Conservation (phyloP, 305 asterid species). For the Fraxinus sp. region DNA sequence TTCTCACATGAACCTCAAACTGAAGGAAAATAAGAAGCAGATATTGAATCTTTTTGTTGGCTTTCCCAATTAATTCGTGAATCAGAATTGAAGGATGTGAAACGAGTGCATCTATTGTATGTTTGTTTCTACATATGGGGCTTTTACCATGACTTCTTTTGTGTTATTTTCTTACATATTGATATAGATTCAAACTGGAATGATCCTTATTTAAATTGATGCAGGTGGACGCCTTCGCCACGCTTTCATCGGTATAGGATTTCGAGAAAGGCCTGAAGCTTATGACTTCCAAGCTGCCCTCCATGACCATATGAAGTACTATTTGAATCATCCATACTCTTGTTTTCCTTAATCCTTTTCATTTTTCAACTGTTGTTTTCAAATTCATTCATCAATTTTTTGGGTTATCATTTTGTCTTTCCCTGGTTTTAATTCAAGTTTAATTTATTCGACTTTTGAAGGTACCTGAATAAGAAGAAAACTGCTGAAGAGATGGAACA, state of each 20-base stretch:
- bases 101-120: neutral
- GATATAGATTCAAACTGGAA: neutral
- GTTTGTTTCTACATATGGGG: neutral
- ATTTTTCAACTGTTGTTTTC: neutral
- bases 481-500: slow-evolving; percentile 98
- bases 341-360: neutral
- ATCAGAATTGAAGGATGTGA: neutral
- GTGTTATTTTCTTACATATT: neutral
- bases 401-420: neutral
- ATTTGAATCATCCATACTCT: slow-evolving; percentile 9
- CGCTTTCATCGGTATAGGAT: slow-evolving; percentile 96
- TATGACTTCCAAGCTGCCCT: slow-evolving; percentile 98
- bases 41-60: neutral
- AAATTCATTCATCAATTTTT: neutral
- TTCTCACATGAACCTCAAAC: neutral
- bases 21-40: neutral
- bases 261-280: slow-evolving; percentile 95
- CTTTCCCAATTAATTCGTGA: neutral
- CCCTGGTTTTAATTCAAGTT: neutral
- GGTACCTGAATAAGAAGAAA: slow-evolving; percentile 93
- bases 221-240: slow-evolving; percentile 92
- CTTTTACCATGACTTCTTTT: neutral
- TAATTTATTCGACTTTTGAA: slow-evolving; percentile 21
- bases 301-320: slow-evolving; percentile 94
- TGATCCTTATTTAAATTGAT: slow-evolving; percentile 17